These are phyloP conservation scores for Colletotrichum sidae DNA, from an alignment of 2,329 filamentous ascomycete genomes.

Conservation along the genomic window DNA sequence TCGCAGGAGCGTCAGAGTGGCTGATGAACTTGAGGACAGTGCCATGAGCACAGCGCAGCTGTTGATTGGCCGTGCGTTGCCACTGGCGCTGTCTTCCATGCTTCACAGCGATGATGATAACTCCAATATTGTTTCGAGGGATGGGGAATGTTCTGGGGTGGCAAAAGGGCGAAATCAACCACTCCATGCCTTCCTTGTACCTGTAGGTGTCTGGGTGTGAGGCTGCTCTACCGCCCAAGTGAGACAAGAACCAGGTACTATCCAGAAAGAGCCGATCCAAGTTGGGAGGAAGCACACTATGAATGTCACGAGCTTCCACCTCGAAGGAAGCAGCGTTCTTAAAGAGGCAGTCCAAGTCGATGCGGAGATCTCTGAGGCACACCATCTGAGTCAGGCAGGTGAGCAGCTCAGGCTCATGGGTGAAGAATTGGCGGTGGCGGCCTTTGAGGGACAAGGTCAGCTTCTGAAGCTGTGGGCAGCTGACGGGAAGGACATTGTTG, in stretches of 20 bases:
- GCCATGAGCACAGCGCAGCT: no score
- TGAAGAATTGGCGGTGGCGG: constrained; percentile 5
- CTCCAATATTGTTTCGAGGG: no score
- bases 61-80: no score
- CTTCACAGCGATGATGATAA: no score
- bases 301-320: background rate
- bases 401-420: background rate
- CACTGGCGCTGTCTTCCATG: no score
- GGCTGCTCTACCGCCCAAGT: background rate
- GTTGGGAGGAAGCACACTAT: constrained; percentile 1
- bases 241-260: background rate
- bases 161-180: constrained; percentile 11
- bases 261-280: constrained; percentile 26
- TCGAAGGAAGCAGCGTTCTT: background rate
- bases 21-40: no score
- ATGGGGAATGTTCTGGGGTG: no score
- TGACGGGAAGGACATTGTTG: constrained; percentile 18
- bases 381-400: constrained; percentile 24
- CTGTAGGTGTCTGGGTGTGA: constrained; percentile 4
- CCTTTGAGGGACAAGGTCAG: constrained; percentile 10
- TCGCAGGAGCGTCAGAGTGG: no score
- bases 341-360: constrained; percentile 17
- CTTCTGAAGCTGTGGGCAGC: constrained; percentile 12
- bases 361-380: constrained; percentile 22
- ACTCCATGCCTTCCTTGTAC: constrained; percentile 13